Evolutionary conservation across 2,329 filamentous ascomycete species (phyloP), one percentile per base, ranked within the genome.

Genomic region (Colletotrichum acutatum): DNA sequence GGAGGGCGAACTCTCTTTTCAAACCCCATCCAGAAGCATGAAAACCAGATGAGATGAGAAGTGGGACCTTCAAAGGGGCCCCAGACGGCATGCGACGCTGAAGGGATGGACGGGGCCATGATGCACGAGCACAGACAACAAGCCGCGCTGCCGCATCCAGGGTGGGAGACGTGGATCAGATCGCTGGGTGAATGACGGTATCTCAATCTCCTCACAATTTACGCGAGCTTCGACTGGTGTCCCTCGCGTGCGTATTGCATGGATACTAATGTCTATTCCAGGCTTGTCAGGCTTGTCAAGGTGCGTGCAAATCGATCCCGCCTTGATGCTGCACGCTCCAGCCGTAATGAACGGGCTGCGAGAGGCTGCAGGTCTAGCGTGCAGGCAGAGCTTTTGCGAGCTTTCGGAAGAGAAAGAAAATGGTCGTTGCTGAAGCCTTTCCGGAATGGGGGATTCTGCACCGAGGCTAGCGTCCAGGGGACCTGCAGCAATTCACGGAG

Each of bases 401-500:
- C 42, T 49, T 49, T 19, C 16, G 5, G 42, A 19, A 49, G 19
- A 19, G 19, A 8, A 30, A 7, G 54, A 32, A 22, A 9, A 54
- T 22, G 11, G 9, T 24, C 59, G 59, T 26, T 53, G 32, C 59
- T 64, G 14, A n/a, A 26, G 34, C 37, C 28, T 65, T 65, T 56
- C 53, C 67, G 24, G 22, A 53, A 65, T 65, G 26, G 54, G 61
- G 54, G 42, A n/a, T 59, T 65, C 61, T 59, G 57, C 54, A 60
- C 68, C 61, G 61, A 60, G 61, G 19, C 61, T 70, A 70, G 54
- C 9, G 61, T 16, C 53, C 11, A 22, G 54, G 54, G 68, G 22
- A 66, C 68, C 61, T 70, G 68, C 61, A 70, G 68, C 53, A 52
- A 24, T n/a, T 30, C 28, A 22, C 61, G 68, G 68, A 54, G 60